These are phyloP conservation scores for Trametes cubensis DNA, from an alignment of 768 basidiomycete genomes.

Conservation along the genomic window DNA sequence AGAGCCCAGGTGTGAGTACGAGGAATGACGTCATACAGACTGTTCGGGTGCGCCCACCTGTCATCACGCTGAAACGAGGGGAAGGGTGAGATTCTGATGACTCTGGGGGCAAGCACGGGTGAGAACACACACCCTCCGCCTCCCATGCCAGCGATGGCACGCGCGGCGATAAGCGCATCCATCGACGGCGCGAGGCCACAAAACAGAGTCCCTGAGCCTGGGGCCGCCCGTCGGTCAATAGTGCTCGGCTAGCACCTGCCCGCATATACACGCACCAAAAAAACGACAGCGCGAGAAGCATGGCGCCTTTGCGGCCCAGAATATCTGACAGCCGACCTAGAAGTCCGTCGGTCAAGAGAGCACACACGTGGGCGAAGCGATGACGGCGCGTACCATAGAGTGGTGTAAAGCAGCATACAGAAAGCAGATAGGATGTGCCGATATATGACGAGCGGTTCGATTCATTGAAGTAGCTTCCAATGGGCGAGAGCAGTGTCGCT, in stretches of 20 bases:
- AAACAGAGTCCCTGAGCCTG: slow-evolving; percentile 79
- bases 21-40: slow-evolving; percentile 24
- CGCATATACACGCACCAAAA: slow-evolving; percentile 65
- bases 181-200: slow-evolving; percentile 90
- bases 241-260: slow-evolving; percentile 8
- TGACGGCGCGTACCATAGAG: slow-evolving; percentile 63
- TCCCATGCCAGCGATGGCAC: slow-evolving; percentile 89
- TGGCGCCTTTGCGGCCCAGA: slow-evolving; percentile 81
- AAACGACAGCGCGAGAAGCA: slow-evolving; percentile 79
- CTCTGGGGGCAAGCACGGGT: slow-evolving; percentile 13
- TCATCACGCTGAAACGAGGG: slow-evolving; percentile 67
- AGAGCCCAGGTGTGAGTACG: slow-evolving; percentile 20
- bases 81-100: slow-evolving; percentile 27
- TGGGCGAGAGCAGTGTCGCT: slow-evolving; percentile 81
- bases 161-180: slow-evolving; percentile 76
- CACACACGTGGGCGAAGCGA: slow-evolving; percentile 21
- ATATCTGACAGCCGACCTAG: slow-evolving; percentile 84
- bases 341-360: slow-evolving; percentile 28
- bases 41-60: slow-evolving; percentile 50
- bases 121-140: slow-evolving; percentile 77
- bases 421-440: slow-evolving; percentile 85
- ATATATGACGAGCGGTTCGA: slow-evolving; percentile 84
- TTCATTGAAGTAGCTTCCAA: slow-evolving; percentile 83
- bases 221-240: slow-evolving; percentile 25
- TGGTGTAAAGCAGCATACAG: slow-evolving; percentile 90